Conservation (phyloP, 2,329 filamentous ascomycete species). For the Arthroderma uncinatum region DNA sequence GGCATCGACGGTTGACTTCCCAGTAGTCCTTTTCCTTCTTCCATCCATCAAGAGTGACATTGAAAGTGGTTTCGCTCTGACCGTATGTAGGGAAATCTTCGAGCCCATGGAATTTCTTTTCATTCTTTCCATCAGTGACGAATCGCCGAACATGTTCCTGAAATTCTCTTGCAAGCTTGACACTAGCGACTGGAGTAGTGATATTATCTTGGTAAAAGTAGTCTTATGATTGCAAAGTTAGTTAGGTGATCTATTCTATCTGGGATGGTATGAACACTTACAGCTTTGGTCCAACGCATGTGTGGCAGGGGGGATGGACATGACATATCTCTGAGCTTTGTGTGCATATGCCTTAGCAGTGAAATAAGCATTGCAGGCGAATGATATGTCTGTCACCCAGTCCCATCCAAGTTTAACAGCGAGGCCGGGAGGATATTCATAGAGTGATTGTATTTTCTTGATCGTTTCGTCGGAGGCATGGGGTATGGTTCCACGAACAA, state of each 20-base stretch:
- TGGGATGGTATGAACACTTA: conserved; percentile 9
- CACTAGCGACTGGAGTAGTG: conserved; percentile 7
- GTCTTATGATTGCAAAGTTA: background rate
- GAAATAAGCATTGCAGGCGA: conserved; percentile 12
- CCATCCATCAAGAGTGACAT: conserved; percentile 8
- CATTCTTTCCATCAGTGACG: conserved; percentile 8
- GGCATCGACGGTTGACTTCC: conserved; percentile 6
- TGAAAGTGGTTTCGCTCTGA: background rate
- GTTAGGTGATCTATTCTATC: background rate
- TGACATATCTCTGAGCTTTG: conserved; percentile 11
- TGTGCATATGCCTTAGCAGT: conserved; percentile 8
- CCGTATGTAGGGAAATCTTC: conserved; percentile 9
- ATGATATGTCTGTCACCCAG: conserved; percentile 11
- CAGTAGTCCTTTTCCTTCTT: conserved; percentile 8
- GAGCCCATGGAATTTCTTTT: background rate
- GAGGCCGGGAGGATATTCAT: conserved; percentile 8
- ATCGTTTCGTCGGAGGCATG: conserved; percentile 7
- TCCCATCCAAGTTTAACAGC: conserved; percentile 12
- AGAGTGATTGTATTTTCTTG: conserved; percentile 9
- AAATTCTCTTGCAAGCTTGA: conserved; percentile 8
- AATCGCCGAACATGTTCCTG: conserved; percentile 11
- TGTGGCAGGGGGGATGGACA: conserved; percentile 12
- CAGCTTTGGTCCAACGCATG: conserved; percentile 12
- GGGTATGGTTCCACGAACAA: conserved; percentile 11
- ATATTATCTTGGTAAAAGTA: conserved; percentile 8